Percentiles rank a stretch among this genome's conserved stretches.
These are phyloP conservation scores for Botrytis deweyae DNA, from an alignment of 2,329 filamentous ascomycete species.

Conservation along the genomic window DNA sequence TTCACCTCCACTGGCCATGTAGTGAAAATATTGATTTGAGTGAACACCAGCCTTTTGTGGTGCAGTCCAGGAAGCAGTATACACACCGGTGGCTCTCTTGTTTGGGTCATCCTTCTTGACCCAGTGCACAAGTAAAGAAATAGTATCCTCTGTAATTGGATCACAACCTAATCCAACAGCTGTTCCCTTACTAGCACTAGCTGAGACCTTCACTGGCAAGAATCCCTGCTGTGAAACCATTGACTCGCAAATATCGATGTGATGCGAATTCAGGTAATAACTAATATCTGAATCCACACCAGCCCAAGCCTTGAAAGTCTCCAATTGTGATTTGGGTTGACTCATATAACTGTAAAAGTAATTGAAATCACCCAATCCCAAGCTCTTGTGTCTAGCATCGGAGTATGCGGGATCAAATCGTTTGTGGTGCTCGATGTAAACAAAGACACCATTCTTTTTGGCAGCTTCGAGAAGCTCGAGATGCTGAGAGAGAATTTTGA, in stretches of 20 bases:
- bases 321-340: slow-evolving; percentile 37
- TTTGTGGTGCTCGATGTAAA: slow-evolving; percentile 96
- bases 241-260: slow-evolving; percentile 87
- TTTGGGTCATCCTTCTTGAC: slow-evolving; percentile 65
- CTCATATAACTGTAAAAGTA: slow-evolving; percentile 86
- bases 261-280: slow-evolving; percentile 95
- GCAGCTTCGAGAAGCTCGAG: slow-evolving; percentile 71
- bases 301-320: slow-evolving; percentile 48
- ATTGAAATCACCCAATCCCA: slow-evolving; percentile 87
- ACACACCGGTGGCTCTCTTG: slow-evolving; percentile 81
- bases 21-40: slow-evolving; percentile 96
- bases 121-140: slow-evolving; percentile 89
- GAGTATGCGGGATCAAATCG: slow-evolving; percentile 91
- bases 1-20: slow-evolving; percentile 81
- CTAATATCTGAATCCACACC: slow-evolving; percentile 90
- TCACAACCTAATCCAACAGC: slow-evolving; percentile 77
- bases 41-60: slow-evolving; percentile 93
- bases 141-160: slow-evolving; percentile 84
- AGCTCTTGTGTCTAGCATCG: slow-evolving; percentile 76
- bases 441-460: slow-evolving; percentile 74
- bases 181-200: slow-evolving; percentile 73
- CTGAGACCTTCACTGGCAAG: slow-evolving; percentile 75
- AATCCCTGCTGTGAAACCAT: slow-evolving; percentile 77
- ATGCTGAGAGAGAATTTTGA: slow-evolving; percentile 80
- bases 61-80: slow-evolving; percentile 93